These are phyloP conservation scores for Moniliophthora roreri DNA, from an alignment of 1,284 basidiomycete genomes.

Conservation along the genomic window DNA sequence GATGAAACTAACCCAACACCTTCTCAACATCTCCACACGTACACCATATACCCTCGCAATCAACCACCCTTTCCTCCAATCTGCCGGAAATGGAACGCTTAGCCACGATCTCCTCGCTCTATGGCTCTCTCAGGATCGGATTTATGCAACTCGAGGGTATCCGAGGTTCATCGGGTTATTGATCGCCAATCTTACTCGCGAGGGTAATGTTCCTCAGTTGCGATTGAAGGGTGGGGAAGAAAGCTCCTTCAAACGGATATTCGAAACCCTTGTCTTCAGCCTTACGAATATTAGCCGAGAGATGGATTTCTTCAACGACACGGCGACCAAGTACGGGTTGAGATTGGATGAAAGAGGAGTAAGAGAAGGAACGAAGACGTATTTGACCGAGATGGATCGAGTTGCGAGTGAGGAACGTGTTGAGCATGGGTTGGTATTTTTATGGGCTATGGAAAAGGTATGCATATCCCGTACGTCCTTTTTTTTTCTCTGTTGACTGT, in stretches of 20 bases:
- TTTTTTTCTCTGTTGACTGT: background rate
- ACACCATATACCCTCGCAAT: conserved; percentile 47
- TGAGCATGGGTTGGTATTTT: conserved; percentile 66
- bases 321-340: conserved; percentile 44
- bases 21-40: conserved; percentile 34
- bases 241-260: conserved; percentile 40
- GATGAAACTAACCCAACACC: conserved; percentile 28
- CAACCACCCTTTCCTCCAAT: conserved; percentile 53
- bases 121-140: conserved; percentile 69
- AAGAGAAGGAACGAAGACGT: conserved; percentile 62
- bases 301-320: conserved; percentile 59
- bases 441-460: conserved; percentile 81
- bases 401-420: conserved; percentile 44
- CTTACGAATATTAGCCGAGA: conserved; percentile 61
- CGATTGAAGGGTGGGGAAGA: conserved; percentile 34
- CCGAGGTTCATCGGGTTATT: conserved; percentile 62
- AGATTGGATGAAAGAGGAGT: conserved; percentile 49
- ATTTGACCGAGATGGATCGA: conserved; percentile 69
- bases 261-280: conserved; percentile 48
- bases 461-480: conserved; percentile 22
- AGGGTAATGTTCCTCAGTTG: conserved; percentile 36
- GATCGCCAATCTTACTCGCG: conserved; percentile 51
- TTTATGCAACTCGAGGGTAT: conserved; percentile 71
- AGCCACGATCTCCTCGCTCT: conserved; percentile 46
- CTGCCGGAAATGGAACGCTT: conserved; percentile 52